Conservation (phyloP, 257 asterid genomes). For the Salvia rosmarinus region DNA sequence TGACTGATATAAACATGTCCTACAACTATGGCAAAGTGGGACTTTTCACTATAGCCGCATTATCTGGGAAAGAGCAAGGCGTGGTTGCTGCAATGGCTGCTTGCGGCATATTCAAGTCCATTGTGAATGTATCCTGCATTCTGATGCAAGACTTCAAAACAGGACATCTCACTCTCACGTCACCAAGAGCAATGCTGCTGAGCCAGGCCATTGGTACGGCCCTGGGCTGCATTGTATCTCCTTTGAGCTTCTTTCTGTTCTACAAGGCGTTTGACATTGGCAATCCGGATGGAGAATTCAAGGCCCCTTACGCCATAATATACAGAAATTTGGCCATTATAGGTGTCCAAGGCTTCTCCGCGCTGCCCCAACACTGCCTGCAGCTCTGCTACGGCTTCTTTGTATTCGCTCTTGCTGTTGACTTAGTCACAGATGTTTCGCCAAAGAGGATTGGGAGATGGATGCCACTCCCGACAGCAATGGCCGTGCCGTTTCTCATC, state of each 20-base stretch:
- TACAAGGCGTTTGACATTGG: slow-evolving; percentile 88
- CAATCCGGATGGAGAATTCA: slow-evolving; percentile 76
- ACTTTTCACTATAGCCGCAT: slow-evolving; percentile 71
- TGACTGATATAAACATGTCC: slow-evolving; percentile 85
- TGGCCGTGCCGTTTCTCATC: slow-evolving; percentile 82
- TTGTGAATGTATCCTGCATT: slow-evolving; percentile 58
- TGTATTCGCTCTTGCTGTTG: slow-evolving; percentile 58
- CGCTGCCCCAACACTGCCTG: slow-evolving; percentile 76
- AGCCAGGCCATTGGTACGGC: slow-evolving; percentile 84
- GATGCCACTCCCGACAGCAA: slow-evolving; percentile 87
- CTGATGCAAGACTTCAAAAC: slow-evolving; percentile 87
- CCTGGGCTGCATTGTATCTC: slow-evolving; percentile 72
- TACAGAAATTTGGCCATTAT: slow-evolving; percentile 77
- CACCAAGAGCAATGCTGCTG: slow-evolving; percentile 74
- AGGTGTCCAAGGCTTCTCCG: slow-evolving; percentile 85
- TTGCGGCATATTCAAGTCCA: slow-evolving; percentile 76
- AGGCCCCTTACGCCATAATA: slow-evolving; percentile 80
- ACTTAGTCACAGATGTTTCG: slow-evolving; percentile 56
- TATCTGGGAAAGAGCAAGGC: slow-evolving; percentile 76
- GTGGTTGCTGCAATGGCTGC: slow-evolving; percentile 81
- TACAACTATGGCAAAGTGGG: slow-evolving; percentile 90
- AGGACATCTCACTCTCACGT: slow-evolving; percentile 68
- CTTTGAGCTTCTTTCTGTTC: slow-evolving; percentile 68
- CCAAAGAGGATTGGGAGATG: slow-evolving; percentile 63
- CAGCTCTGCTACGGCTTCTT: slow-evolving; percentile 76